A percentile compares a stretch with the other conserved stretches of the same genome.
Evolutionary conservation across 805 yeast species (phyloP).

Genomic region (Cephaloascus albidus): DNA sequence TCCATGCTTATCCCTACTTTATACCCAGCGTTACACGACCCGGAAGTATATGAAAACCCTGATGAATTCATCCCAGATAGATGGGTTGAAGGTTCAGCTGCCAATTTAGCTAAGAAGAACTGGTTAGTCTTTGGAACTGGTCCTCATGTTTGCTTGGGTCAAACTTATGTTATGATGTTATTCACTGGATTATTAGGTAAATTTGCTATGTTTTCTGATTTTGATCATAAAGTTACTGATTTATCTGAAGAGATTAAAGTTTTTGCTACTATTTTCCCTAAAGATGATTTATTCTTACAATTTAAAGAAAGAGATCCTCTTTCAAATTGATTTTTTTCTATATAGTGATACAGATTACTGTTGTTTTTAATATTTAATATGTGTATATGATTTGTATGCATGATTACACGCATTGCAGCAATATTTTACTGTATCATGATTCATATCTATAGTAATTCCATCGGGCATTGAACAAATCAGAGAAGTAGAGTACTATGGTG

Average conservation of each 20-base stretch:
- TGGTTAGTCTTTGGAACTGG: constrained; percentile 98
- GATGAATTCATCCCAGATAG: constrained; percentile 94
- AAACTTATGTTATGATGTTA: constrained; percentile 84
- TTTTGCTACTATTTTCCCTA: constrained; percentile 96
- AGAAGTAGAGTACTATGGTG: too few relatives aligned
- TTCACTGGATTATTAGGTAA: constrained; percentile 89
- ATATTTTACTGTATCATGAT: too few relatives aligned
- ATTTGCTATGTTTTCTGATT: constrained; percentile 71
- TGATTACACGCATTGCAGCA: too few relatives aligned
- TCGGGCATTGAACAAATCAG: too few relatives aligned
- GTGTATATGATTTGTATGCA: too few relatives aligned
- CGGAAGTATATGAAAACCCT: constrained; percentile 92
- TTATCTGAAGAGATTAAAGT: constrained; percentile 88
- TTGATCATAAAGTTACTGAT: constrained; percentile 75
- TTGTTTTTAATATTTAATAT: too few relatives aligned
- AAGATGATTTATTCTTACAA: constrained; percentile 81
- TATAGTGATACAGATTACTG: too few relatives aligned
- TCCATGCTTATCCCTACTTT: constrained; percentile 94
- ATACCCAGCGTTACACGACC: constrained; percentile 95
- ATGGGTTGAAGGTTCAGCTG: constrained; percentile 77
- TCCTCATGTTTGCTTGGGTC: constrained; percentile 93
- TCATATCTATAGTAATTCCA: too few relatives aligned
- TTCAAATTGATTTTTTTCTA: too few relatives aligned
- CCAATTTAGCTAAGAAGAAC: constrained; percentile 70
- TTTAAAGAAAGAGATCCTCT: constrained; percentile 60